phyloP scores from a whole-genome alignment of 2,329 filamentous ascomycete genomes.

The Fusarium sacchari region DNA sequence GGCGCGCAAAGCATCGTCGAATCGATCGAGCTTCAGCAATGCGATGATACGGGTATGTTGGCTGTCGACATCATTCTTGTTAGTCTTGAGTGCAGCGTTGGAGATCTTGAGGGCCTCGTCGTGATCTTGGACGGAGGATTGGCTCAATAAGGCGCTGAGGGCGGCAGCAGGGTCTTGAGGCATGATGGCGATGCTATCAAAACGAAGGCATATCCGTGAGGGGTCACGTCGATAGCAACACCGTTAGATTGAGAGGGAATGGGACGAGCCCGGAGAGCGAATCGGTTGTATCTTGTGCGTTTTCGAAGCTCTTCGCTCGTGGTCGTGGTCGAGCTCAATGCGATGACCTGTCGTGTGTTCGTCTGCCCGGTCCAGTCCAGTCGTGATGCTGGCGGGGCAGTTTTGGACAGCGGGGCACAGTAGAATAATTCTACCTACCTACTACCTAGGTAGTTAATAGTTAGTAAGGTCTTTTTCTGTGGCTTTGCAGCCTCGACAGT shows the following conservation, averaged over 20 bases:
- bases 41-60: constrained; percentile 78
- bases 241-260: not conserved
- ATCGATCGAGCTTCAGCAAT: constrained; percentile 83
- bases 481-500: constrained; percentile 35
- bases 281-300: not conserved
- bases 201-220: constrained; percentile 40
- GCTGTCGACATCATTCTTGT: constrained; percentile 67
- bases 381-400: constrained; percentile 43
- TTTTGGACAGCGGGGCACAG: constrained; percentile 45
- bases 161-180: constrained; percentile 59
- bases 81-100: constrained; percentile 69
- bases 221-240: not conserved
- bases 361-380: not conserved
- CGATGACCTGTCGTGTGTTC: constrained; percentile 33
- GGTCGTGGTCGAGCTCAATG: constrained; percentile 11
- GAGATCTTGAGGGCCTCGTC: constrained; percentile 75
- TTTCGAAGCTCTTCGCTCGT: constrained; percentile 3
- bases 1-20: constrained; percentile 77
- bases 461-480: constrained; percentile 27
- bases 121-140: constrained; percentile 73
- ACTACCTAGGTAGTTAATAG: too few species aligned
- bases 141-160: constrained; percentile 64
- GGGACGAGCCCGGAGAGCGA: not conserved
- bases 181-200: constrained; percentile 46
- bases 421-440: constrained; percentile 17